Base-by-base conservation (phyloP, 495 filamentous ascomycete species). In the Xylaria bambusicola region DNA sequence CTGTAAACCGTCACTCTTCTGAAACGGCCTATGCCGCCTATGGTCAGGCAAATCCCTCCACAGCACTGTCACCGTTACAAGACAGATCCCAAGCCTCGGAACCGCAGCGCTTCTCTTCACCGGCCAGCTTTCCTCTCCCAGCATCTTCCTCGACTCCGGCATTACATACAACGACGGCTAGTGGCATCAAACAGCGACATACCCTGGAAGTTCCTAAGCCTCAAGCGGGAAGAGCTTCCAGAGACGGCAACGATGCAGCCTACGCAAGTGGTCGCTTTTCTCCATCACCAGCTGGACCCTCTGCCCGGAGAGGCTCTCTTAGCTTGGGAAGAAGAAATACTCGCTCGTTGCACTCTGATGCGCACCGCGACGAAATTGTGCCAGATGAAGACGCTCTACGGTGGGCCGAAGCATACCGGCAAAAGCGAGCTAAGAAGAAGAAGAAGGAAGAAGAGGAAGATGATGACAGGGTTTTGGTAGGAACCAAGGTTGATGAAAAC, bases 401-500 rank as follows among this genome's bases (percentile, higher is more conserved):
- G 49, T 97, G 91, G 90, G 89, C 94, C 21, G 95, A 98, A 72
- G 88, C 89, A 21, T 91, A 96, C 61, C 86, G 90, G 66, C 90
- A 95, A 66, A 95, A 92, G 68, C 80, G 93, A 58, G 93, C 92
- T 66, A 90, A 87, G 72, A 81, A 87, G 69, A 88, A 84, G 71
- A 81, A 83, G 61, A 88, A 87, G 65, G 93, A 97, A 60, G 88
- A 95, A 29, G 93, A n/a, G n/a, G n/a, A 96, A 62, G 90, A 97
- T 59, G 95, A 98, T 63, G 94, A 97, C 62, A 82, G 91, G 55
- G 92, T 96, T 33, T 82, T 95, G 52, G 92, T 99, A n/a, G 94
- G 94, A 48, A 98, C 92, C 21, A 97, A 97, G 74, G 94, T 99
- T 35, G 94, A 98, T 71, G 92, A 97, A 75, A 89, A 90, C 65